These are phyloP conservation scores for Gossypium arboreum DNA, from an alignment of 345 rosid species.

Conservation along the genomic window DNA sequence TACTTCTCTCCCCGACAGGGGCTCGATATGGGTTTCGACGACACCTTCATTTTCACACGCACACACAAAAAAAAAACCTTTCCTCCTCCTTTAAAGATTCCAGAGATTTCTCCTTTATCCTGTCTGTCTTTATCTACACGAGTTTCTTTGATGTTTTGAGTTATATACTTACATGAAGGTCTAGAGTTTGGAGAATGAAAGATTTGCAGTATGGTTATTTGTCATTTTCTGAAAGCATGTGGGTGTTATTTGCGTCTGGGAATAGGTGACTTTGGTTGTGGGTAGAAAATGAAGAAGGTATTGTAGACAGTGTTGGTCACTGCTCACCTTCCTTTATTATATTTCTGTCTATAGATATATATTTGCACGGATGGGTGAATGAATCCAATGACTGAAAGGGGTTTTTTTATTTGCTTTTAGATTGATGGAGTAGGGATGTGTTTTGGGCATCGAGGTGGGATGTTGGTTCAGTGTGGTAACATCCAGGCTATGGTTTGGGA, in stretches of 20 bases:
- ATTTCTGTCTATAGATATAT: background rate
- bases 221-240: background rate
- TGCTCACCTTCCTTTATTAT: background rate
- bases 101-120: background rate
- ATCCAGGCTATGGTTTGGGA: background rate
- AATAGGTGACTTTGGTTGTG: background rate
- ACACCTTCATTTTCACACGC: constrained; percentile 46
- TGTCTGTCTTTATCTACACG: background rate
- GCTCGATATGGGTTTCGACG: constrained; percentile 65
- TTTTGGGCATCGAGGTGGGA: background rate
- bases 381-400: constrained; percentile 15
- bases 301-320: too few relatives aligned
- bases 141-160: background rate
- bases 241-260: too few relatives aligned
- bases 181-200: background rate
- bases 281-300: background rate
- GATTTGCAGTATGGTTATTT: background rate
- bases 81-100: background rate
- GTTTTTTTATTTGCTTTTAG: constrained; percentile 1
- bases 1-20: constrained; percentile 83
- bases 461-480: background rate
- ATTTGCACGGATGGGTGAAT: constrained; percentile 35
- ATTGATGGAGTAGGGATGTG: constrained; percentile 27
- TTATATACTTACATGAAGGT: background rate
- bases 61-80: background rate